phyloP scores from a whole-genome alignment of 2,329 filamentous ascomycete genomes.

The Pseudocercospora crystallina region DNA sequence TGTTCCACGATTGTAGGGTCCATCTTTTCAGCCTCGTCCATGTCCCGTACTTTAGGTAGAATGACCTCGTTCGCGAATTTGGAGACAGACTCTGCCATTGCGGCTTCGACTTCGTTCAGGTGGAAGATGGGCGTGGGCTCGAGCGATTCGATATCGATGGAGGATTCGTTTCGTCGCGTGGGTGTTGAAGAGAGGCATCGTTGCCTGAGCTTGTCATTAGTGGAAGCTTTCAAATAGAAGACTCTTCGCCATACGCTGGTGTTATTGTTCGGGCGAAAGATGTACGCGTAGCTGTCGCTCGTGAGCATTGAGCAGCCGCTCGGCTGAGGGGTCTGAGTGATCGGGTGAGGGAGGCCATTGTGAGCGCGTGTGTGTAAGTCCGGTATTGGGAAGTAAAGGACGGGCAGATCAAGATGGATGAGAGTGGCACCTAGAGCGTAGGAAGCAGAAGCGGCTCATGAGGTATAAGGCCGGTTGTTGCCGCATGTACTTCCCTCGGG shows the following conservation, averaged over 20 bases:
- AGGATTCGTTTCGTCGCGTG: constrained; percentile 40
- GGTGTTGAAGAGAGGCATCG: constrained; percentile 46
- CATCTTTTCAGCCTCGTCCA: constrained; percentile 97
- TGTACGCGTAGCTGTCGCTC: constrained; percentile 18
- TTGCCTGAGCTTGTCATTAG: constrained; percentile 17
- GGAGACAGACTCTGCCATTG: constrained; percentile 86
- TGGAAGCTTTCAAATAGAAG: background rate
- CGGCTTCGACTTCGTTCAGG: constrained; percentile 81
- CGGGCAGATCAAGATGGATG: background rate
- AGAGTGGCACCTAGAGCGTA: no score
- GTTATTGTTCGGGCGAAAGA: constrained; percentile 18
- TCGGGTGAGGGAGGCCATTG: constrained; percentile 34
- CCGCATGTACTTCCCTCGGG: no score
- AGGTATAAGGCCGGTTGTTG: no score
- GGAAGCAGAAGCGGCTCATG: no score
- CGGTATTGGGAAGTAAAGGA: background rate
- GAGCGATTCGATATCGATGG: constrained; percentile 67
- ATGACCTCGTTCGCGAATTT: constrained; percentile 90
- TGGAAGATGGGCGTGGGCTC: constrained; percentile 91
- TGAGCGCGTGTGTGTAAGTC: background rate
- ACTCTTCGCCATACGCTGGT: background rate
- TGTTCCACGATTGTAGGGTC: constrained; percentile 84
- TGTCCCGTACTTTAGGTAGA: constrained; percentile 86
- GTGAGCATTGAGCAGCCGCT: constrained; percentile 26
- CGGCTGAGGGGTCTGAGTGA: constrained; percentile 36